Conservation (phyloP, 2,329 filamentous ascomycete genomes). For the Xylaria digitata region DNA sequence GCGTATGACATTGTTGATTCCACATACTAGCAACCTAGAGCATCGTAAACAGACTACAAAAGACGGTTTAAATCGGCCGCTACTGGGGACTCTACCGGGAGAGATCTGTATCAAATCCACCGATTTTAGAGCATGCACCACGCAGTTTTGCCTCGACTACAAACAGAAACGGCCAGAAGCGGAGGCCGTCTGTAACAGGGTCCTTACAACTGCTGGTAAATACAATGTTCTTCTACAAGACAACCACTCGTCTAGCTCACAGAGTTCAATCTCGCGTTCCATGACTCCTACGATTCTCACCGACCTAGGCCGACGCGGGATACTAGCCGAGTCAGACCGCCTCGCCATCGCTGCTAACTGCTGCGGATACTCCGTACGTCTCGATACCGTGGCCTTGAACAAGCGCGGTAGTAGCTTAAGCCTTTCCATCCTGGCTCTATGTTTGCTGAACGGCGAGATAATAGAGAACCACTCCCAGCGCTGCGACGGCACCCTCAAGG, state of each 20-base stretch:
- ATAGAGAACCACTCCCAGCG: constrained; percentile 44
- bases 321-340: constrained; percentile 45
- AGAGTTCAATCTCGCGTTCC: constrained; percentile 43
- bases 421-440: constrained; percentile 45
- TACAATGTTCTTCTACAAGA: constrained; percentile 48
- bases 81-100: constrained; percentile 42
- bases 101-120: constrained; percentile 47
- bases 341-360: constrained; percentile 49
- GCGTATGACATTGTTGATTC: constrained; percentile 48
- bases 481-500: constrained; percentile 38
- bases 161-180: constrained; percentile 37
- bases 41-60: constrained; percentile 39
- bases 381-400: constrained; percentile 43
- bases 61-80: constrained; percentile 33
- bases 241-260: constrained; percentile 26
- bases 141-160: constrained; percentile 46
- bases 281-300: constrained; percentile 48
- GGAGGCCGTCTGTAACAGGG: constrained; percentile 42
- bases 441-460: constrained; percentile 48
- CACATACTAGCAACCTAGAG: constrained; percentile 43
- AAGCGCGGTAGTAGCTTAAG: constrained; percentile 43
- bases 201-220: constrained; percentile 44
- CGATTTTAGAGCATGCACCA: constrained; percentile 44
- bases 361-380: constrained; percentile 45
- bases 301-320: constrained; percentile 44